Evolutionary conservation across 768 basidiomycete species (phyloP).

Genomic region (Boletus rubescentipes): DNA sequence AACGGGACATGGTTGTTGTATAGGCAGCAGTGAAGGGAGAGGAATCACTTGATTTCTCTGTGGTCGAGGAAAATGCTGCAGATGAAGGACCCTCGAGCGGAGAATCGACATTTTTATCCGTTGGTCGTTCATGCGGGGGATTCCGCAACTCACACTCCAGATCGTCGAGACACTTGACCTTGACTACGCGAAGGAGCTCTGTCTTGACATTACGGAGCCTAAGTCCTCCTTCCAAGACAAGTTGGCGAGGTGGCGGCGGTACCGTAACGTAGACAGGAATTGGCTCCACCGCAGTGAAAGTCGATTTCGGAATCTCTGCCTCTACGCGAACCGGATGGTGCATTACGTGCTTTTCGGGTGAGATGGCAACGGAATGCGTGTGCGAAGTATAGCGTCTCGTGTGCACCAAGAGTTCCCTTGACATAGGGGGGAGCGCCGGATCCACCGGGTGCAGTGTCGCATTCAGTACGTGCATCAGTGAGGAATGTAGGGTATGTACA

Average conservation of each 20-base stretch:
- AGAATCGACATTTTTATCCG: constrained; percentile 13
- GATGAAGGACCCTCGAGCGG: constrained; percentile 35
- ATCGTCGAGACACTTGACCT: constrained; percentile 48
- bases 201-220: constrained; percentile 77
- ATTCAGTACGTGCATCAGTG: constrained; percentile 66
- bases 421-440: constrained; percentile 37
- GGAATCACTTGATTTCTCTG: constrained; percentile 35
- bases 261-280: constrained; percentile 81
- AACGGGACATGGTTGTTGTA: constrained; percentile 66
- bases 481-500: constrained; percentile 71
- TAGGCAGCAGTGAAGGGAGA: constrained; percentile 46
- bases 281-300: constrained; percentile 68
- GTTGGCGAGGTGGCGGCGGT: constrained; percentile 67
- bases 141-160: constrained; percentile 33
- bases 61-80: constrained; percentile 17
- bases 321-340: constrained; percentile 66
- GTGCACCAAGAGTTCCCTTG: constrained; percentile 64
- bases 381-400: constrained; percentile 75
- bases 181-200: constrained; percentile 71
- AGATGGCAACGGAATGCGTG: constrained; percentile 49
- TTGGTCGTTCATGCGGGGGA: constrained; percentile 20
- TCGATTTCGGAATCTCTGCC: constrained; percentile 69
- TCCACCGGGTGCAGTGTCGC: constrained; percentile 61
- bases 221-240: constrained; percentile 68
- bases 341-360: constrained; percentile 58